Percentiles rank a stretch among this genome's conserved stretches.
Conservation (phyloP, 1,284 basidiomycete genomes). For the Austropuccinia psidii region DNA sequence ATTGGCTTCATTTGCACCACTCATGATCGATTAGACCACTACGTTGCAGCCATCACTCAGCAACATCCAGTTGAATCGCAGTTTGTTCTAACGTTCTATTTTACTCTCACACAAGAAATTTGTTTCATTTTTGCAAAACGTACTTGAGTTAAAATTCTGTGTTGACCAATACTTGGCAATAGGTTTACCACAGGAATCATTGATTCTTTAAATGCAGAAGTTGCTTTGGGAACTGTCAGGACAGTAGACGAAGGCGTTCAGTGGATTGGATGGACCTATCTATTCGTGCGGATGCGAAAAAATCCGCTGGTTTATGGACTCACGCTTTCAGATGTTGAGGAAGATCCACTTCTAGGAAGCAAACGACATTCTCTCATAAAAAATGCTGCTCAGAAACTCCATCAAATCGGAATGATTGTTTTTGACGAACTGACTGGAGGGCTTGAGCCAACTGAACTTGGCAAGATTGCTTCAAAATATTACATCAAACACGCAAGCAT, state of each 20-base stretch:
- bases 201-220: slow-evolving; percentile 91
- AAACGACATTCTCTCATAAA: slow-evolving; percentile 68
- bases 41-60: slow-evolving; percentile 83
- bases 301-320: slow-evolving; percentile 92
- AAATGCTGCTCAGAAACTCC: slow-evolving; percentile 63
- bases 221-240: slow-evolving; percentile 86
- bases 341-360: slow-evolving; percentile 70
- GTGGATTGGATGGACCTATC: slow-evolving; percentile 96
- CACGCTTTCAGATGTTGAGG: slow-evolving; percentile 59
- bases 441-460: slow-evolving; percentile 74
- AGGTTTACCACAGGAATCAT: slow-evolving; percentile 72
- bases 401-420: slow-evolving; percentile 73
- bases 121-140: no score
- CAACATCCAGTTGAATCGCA: slow-evolving; percentile 94
- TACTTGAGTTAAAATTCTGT: no score
- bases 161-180: no score
- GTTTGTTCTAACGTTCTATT: no score
- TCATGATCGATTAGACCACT: slow-evolving; percentile 85
- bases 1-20: slow-evolving; percentile 96
- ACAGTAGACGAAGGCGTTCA: slow-evolving; percentile 78
- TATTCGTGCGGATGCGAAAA: slow-evolving; percentile 89
- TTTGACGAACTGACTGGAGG: slow-evolving; percentile 60
- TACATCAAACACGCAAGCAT: slow-evolving; percentile 84
- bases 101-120: no score
- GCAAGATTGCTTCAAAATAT: slow-evolving; percentile 91